Evolutionary conservation across 768 basidiomycete species (phyloP), one percentile per base, ranked within the genome.

Genomic region (Termitomyces titanicus): DNA sequence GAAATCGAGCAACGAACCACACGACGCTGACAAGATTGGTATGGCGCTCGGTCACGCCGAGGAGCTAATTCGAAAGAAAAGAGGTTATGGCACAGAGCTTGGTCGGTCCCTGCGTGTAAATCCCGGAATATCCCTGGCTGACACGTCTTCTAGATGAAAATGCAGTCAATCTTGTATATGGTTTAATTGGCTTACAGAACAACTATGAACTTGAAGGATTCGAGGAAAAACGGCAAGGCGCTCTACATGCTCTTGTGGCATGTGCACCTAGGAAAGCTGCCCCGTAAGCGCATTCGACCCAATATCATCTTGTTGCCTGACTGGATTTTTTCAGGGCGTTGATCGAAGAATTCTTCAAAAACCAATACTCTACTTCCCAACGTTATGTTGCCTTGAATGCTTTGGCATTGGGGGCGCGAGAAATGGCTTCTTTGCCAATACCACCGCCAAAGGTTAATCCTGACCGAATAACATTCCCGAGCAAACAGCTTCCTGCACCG

Each of bases 261-360:
- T 94, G 89, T 57, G 84, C 83, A 56, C 97, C 97, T 2, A 73
- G 74, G 25, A 84, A 84, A 52, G 84, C 88, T 39, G 86, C 93
- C 0, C 88, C 86, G 95, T 98, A 66, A 64, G 94, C 81, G 29
- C 24, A 25, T 15, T 18, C 22, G 17, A 22, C 37, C 9, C 48
- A 38, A 18, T 7, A 33, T 43, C 34, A n/a, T 9, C 15, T 24
- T 51, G n/a, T 33, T 46, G 20, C 7, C 27, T 43, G 22, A 22
- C 31, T 57, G 7, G n/a, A 15, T 11, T 12, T 29, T 10, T 34
- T 3, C 15, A 97, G 95, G 3, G 79, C 83, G 33, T 74, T 98
- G 10, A 85, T 92, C 51, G 93, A 96, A 66, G 92, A 97, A 64
- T 95, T 94, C 70, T 99, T 98, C 75, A 86, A 86, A 61, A 90